A percentile compares a stretch with the other conserved stretches of the same genome.
These are phyloP conservation scores for Ploettnerulaceae sp. DNA, from an alignment of 2,329 filamentous ascomycete species.

Conservation along the genomic window DNA sequence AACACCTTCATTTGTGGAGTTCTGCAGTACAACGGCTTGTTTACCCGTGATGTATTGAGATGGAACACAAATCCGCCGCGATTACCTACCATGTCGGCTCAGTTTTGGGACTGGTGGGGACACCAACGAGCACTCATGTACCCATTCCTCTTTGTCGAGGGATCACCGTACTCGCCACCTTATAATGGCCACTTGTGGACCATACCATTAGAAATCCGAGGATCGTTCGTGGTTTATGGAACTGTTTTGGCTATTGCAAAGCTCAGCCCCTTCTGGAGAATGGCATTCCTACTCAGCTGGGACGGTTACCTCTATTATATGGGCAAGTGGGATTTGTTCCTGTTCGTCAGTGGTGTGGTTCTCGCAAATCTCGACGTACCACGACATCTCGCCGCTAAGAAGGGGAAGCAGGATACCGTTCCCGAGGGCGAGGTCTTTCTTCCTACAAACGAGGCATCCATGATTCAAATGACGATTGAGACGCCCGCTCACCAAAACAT, in stretches of 20 bases:
- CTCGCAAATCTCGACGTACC: slow-evolving; percentile 5
- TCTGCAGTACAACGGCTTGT: slow-evolving; percentile 32
- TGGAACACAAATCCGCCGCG: slow-evolving; percentile 8
- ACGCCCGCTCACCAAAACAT: not conserved
- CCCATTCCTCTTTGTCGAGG: slow-evolving; percentile 1
- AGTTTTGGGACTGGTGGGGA: slow-evolving; percentile 30
- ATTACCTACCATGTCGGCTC: slow-evolving; percentile 25
- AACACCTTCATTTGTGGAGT: slow-evolving; percentile 38
- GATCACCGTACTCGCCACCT: slow-evolving; percentile 15
- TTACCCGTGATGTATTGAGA: slow-evolving; percentile 16
- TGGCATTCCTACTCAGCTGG: not conserved
- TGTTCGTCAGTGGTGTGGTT: slow-evolving; percentile 8
- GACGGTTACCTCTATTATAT: slow-evolving; percentile 3
- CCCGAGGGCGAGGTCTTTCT: not conserved
- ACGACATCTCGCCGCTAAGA: not conserved
- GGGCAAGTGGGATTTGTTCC: slow-evolving; percentile 12
- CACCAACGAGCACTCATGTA: slow-evolving; percentile 3
- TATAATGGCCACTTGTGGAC: slow-evolving; percentile 23
- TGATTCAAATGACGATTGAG: slow-evolving; percentile 1
- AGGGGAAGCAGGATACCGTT: not conserved
- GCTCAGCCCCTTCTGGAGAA: not conserved
- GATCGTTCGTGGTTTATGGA: slow-evolving; percentile 7
- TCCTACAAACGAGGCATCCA: not conserved
- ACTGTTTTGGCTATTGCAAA: slow-evolving; percentile 9
- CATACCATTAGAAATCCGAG: slow-evolving; percentile 13